Percentiles rank a stretch among this genome's conserved stretches.
Evolutionary conservation across 2,329 filamentous ascomycete genomes (phyloP).

Genomic region (Endoconidiophora polonica): DNA sequence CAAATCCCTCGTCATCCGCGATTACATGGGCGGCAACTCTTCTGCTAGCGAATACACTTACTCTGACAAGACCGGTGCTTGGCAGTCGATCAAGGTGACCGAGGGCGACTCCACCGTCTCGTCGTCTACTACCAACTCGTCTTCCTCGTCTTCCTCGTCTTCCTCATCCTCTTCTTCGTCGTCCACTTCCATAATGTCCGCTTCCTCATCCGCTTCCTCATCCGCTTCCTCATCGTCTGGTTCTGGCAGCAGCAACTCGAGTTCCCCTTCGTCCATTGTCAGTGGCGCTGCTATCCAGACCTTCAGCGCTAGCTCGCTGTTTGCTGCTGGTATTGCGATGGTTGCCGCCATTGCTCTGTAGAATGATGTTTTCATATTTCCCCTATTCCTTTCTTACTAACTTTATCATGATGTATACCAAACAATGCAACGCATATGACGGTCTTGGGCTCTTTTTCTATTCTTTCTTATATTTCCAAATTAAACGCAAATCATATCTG

Average conservation of each 20-base stretch:
- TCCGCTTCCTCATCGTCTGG: constrained; percentile 3
- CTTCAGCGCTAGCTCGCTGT: constrained; percentile 4
- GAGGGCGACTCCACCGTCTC: constrained; percentile 9
- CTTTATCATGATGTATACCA: too few species aligned
- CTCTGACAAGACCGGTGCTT: constrained; percentile 25
- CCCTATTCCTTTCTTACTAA: not conserved
- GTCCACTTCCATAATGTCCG: constrained; percentile 6
- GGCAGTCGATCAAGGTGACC: constrained; percentile 26
- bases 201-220: constrained; percentile 6
- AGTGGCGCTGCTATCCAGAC: constrained; percentile 5
- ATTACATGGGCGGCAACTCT: constrained; percentile 26
- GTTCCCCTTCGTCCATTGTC: not conserved
- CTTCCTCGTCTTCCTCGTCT: constrained; percentile 2
- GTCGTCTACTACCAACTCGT: constrained; percentile 3
- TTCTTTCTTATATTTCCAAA: too few species aligned
- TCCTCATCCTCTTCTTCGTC: not conserved
- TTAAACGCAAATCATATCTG: too few species aligned
- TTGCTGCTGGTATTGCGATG: constrained; percentile 9
- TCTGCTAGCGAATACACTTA: constrained; percentile 27
- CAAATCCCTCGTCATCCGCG: constrained; percentile 27
- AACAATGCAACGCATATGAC: too few species aligned
- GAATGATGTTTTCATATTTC: not conserved
- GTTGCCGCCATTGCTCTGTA: constrained; percentile 12
- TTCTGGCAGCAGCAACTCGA: not conserved
- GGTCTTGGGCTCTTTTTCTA: too few species aligned